phyloP scores from a whole-genome alignment of 140 eudicot species.

The Bidens hawaiensis region DNA sequence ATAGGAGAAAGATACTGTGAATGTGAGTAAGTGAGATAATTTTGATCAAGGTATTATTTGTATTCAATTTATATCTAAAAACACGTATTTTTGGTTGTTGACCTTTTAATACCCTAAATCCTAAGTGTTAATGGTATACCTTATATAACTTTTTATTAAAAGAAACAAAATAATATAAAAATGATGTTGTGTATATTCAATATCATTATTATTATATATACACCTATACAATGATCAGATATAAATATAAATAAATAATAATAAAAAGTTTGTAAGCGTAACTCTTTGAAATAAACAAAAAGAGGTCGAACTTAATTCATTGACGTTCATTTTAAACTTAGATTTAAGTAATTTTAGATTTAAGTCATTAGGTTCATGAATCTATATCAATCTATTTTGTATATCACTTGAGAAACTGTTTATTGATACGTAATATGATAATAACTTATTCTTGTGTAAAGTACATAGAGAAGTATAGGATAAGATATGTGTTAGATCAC shows the following conservation, averaged over 20 bases:
- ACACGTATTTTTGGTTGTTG: neutral
- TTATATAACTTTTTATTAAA: too few relatives aligned
- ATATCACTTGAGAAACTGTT: neutral
- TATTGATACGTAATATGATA: too few relatives aligned
- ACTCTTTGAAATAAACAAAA: neutral
- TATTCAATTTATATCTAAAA: conserved; percentile 2
- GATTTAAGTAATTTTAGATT: neutral
- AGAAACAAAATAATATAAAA: neutral
- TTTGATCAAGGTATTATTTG: neutral
- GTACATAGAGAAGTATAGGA: neutral
- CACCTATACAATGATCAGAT: too few relatives aligned
- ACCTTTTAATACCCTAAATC: neutral
- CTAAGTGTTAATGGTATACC: neutral
- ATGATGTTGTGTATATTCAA: neutral
- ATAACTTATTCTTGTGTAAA: neutral
- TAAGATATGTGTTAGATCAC: neutral
- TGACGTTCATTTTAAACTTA: neutral
- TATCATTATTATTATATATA: too few relatives aligned
- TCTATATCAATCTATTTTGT: neutral
- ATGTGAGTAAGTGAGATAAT: conserved; percentile 2
- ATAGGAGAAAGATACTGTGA: neutral
- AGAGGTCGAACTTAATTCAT: neutral
- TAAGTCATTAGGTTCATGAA: neutral
- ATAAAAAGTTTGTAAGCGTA: neutral
- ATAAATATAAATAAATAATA: too few relatives aligned